phyloP scores from a whole-genome alignment of 2,329 filamentous ascomycete genomes.

The Dichotomopilus funicola region DNA sequence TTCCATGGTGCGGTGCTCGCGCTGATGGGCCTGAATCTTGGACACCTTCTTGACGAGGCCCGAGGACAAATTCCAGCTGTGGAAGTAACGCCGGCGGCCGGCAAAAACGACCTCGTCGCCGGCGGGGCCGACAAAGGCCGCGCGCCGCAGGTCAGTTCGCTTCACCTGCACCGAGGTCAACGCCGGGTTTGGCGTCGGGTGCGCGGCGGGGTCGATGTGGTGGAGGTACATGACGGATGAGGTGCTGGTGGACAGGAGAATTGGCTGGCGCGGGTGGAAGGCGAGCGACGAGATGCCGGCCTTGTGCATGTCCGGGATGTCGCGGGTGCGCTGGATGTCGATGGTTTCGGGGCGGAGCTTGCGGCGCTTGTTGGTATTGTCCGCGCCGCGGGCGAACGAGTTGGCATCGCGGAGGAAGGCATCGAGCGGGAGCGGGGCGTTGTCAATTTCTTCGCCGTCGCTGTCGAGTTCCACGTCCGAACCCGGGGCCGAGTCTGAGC shows the following conservation, averaged over 20 bases:
- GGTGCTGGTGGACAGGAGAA: conserved; percentile 82
- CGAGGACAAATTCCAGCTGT: conserved; percentile 82
- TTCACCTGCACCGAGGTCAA: conserved; percentile 85
- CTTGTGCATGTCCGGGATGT: conserved; percentile 72
- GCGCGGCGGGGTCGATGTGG: conserved; percentile 71
- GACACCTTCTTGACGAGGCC: conserved; percentile 78
- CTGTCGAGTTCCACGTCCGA: conserved; percentile 32
- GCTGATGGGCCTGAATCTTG: conserved; percentile 64
- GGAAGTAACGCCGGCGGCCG: conserved; percentile 83
- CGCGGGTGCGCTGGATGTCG: conserved; percentile 82
- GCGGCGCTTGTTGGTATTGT: conserved; percentile 47
- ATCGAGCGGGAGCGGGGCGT: conserved; percentile 67
- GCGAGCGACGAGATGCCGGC: conserved; percentile 75
- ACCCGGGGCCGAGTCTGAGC: conserved; percentile 28
- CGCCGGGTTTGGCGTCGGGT: conserved; percentile 75
- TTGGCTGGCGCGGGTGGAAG: conserved; percentile 83
- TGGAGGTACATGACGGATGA: conserved; percentile 83
- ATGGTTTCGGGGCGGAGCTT: conserved; percentile 81
- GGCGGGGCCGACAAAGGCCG: conserved; percentile 66
- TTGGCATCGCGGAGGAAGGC: conserved; percentile 70
- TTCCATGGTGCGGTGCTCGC: conserved; percentile 88
- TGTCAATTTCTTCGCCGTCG: conserved; percentile 50
- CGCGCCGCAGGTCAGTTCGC: conserved; percentile 75
- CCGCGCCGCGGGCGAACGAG: conserved; percentile 52
- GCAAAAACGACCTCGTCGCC: conserved; percentile 82